Evolutionary conservation across 2,329 filamentous ascomycete genomes (phyloP), one percentile per base, ranked within the genome.

Genomic region (Parasarocladium wereldwijsianum): DNA sequence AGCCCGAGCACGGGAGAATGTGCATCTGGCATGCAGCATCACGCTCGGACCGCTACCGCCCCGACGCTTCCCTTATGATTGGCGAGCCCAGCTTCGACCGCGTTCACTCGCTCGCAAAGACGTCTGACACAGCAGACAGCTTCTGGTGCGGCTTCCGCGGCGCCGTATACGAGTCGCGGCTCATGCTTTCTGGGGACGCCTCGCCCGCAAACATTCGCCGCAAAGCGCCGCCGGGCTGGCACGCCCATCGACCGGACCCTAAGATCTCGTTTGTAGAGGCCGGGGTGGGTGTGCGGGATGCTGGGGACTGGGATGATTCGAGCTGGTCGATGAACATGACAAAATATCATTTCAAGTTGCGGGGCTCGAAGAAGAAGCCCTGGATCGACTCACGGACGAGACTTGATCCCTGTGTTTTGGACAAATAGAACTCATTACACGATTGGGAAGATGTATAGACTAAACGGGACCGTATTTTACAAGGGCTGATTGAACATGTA

Each of bases 21-120:
- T 70, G 66, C 35, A 49, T 45, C n/a, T 69, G 62, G 59, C 66
- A 70, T 38, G 43, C 46, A 0, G 45, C 57, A 5, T 62, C 62
- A 1, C 45, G 47, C 3, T 39, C 46, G 19, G 45, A 59, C 22
- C 57, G 52, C 38, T 64, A 60, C 46, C 55, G 64, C 0, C 64
- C 65, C 2, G 67, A 69, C 38, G 55, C 53, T 26, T 60, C 54
- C 6, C 43, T 65, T 16, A 60, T 60, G 43, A 46, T 68, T n/a
- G 51, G 51, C 3, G 43, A 41, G 6, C 37, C 47, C 3, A 38
- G 43, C 0, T 45, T 46, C 14, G 45, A 51, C 25, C 40, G 45
- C 8, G 39, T 68, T 14, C 63, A 63, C 45, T 60, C 60, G 7
- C 49, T 70, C 1, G 55, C 60, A 8, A 60, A 62, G 27, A 45